Percentiles rank a stretch among this genome's conserved stretches.
Evolutionary conservation across 257 asterid species (phyloP).

Genomic region (Coffea canephora): DNA sequence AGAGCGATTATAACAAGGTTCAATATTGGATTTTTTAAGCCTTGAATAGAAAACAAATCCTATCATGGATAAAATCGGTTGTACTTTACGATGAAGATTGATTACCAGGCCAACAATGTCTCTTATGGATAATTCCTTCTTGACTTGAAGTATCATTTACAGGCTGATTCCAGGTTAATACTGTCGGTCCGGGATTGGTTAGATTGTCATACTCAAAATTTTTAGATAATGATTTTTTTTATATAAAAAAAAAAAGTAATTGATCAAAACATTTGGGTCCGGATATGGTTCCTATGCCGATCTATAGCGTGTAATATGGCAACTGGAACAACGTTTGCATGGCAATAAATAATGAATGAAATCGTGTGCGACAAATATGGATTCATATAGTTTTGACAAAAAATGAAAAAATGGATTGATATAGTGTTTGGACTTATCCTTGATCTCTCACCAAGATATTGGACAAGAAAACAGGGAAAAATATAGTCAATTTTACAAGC

Average conservation of each 20-base stretch:
- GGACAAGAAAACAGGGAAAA: background rate
- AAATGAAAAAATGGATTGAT: background rate
- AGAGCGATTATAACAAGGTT: conserved; percentile 7
- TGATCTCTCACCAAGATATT: background rate
- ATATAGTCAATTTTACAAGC: background rate
- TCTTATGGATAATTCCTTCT: background rate
- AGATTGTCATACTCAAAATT: background rate
- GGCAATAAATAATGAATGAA: background rate
- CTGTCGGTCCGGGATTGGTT: background rate
- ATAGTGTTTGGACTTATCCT: background rate
- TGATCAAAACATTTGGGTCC: background rate
- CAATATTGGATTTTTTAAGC: background rate
- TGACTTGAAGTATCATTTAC: background rate
- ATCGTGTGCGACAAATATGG: background rate
- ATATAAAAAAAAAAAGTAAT: background rate
- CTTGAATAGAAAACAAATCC: conserved; percentile 7
- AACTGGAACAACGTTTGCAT: background rate
- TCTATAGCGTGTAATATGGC: background rate
- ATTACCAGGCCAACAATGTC: background rate
- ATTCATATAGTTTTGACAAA: background rate
- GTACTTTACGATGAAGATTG: conserved; percentile 10
- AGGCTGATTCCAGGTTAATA: background rate
- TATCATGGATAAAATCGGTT: conserved; percentile 10
- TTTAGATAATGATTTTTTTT: no score
- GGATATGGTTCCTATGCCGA: background rate